Conservation (phyloP, 306 rosid species). For the Quercus aquifolioides region DNA sequence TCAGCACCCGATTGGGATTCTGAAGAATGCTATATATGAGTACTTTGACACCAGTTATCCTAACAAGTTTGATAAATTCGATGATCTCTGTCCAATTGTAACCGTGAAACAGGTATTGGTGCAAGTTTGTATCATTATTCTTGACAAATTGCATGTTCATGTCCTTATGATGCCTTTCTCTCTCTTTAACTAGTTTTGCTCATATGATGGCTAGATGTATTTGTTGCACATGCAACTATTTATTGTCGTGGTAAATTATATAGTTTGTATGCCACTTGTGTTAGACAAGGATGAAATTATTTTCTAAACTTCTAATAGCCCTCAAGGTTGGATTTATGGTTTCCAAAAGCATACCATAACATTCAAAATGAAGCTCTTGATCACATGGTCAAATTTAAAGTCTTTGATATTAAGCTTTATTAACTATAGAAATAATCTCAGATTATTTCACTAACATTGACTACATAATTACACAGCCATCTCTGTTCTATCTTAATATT, state of each 20-base stretch:
- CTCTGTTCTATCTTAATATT: too few relatives aligned
- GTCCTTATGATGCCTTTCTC: not conserved
- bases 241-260: not conserved
- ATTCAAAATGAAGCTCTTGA: not conserved
- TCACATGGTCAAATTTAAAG: not conserved
- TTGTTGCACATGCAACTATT: not conserved
- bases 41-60: constrained; percentile 75
- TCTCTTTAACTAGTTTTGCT: constrained; percentile 4
- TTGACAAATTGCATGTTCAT: not conserved
- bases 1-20: constrained; percentile 84
- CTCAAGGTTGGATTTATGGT: not conserved
- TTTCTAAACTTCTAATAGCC: not conserved
- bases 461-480: too few relatives aligned
- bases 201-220: not conserved
- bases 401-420: not conserved
- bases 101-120: constrained; percentile 67
- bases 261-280: not conserved
- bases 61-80: constrained; percentile 78
- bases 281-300: not conserved
- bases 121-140: not conserved
- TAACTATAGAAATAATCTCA: not conserved
- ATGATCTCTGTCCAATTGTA: constrained; percentile 77
- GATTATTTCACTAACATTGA: not conserved
- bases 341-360: not conserved
- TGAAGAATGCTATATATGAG: constrained; percentile 79